Conservation (phyloP, 1,284 basidiomycete genomes). For the Papiliotrema laurentii region DNA sequence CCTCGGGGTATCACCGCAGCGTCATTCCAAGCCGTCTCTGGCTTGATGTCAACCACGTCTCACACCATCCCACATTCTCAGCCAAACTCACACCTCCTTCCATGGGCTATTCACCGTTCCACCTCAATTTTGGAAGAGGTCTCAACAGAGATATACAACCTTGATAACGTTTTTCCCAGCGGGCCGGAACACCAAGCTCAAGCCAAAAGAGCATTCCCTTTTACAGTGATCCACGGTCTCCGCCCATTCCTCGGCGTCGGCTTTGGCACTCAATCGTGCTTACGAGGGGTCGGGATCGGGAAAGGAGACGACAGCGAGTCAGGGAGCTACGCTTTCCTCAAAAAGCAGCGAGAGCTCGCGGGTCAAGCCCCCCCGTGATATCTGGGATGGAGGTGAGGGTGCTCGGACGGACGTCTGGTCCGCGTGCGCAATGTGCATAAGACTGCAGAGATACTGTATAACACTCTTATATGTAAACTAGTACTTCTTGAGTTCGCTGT, state of each 20-base stretch:
- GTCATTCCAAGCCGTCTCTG: constrained; percentile 26
- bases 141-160: constrained; percentile 14
- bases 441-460: no score
- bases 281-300: constrained; percentile 28
- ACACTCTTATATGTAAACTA: no score
- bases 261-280: constrained; percentile 18
- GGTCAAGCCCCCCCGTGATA: no score
- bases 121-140: constrained; percentile 13
- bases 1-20: constrained; percentile 16
- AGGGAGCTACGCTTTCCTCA: constrained; percentile 31
- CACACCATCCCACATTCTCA: neutral
- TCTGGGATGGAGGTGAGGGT: no score
- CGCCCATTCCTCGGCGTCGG: constrained; percentile 30
- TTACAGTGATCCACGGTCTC: constrained; percentile 31
- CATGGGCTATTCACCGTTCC: constrained; percentile 22
- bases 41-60: constrained; percentile 28
- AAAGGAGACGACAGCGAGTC: constrained; percentile 34
- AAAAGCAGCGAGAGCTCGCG: no score
- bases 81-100: no score
- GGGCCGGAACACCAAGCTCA: neutral
- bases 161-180: constrained; percentile 10
- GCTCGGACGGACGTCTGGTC: no score
- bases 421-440: no score
- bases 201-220: constrained; percentile 12
- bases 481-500: neutral